phyloP scores from a whole-genome alignment of 176 grass and related monocot genomes.

The Paspalum notatum region DNA sequence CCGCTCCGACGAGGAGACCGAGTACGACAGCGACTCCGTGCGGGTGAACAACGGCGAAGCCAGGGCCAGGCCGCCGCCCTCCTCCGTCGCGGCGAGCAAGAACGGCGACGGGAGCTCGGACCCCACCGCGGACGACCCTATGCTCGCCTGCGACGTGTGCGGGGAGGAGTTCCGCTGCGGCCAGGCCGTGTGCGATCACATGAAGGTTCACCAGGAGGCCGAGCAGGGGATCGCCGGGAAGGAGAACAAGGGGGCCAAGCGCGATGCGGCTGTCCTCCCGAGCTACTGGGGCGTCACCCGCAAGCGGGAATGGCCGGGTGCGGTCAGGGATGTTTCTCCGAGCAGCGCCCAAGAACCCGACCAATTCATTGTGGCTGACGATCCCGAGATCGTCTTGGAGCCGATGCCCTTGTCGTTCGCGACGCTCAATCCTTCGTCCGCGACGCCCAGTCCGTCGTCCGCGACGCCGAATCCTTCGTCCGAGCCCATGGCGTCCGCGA shows the following conservation, averaged over 20 bases:
- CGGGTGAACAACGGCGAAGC: background rate
- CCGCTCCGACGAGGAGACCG: constrained; percentile 3
- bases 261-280: background rate
- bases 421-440: background rate
- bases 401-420: constrained; percentile 3
- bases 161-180: constrained; percentile 16
- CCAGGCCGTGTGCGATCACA: constrained; percentile 41
- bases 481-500: background rate
- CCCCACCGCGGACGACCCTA: background rate
- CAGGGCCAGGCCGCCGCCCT: background rate
- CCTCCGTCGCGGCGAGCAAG: background rate
- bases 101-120: background rate
- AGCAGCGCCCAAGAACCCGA: background rate
- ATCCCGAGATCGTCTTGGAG: background rate
- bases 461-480: background rate
- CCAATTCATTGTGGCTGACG: background rate
- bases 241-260: background rate
- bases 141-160: constrained; percentile 29
- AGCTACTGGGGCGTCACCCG: background rate
- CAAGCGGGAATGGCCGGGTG: background rate
- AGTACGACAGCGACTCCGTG: constrained; percentile 19
- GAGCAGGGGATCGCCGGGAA: background rate
- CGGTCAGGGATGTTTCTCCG: background rate
- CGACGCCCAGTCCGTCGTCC: background rate
- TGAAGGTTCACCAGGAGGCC: constrained; percentile 31